These are phyloP conservation scores for Cryptosporidium muris DNA, from an alignment of 169 alveolate genomes.

Conservation along the genomic window DNA sequence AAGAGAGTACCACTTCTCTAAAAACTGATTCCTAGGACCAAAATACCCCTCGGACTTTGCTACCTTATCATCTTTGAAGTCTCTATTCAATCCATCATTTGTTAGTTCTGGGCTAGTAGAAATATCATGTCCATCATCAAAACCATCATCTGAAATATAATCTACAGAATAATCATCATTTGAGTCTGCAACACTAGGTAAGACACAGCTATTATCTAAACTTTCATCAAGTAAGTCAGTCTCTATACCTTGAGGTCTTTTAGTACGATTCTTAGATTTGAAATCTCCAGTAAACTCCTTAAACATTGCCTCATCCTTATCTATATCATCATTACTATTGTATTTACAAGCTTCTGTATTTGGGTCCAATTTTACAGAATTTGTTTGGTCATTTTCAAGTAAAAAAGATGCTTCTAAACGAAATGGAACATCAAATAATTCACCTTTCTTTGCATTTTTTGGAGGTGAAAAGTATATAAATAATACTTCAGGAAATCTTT, in stretches of 20 bases:
- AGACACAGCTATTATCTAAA: neutral
- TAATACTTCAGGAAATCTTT: constrained; percentile 86
- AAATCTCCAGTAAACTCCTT: neutral
- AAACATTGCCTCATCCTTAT: neutral
- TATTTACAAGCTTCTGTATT: neutral
- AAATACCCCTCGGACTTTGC: constrained; percentile 20
- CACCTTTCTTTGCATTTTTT: constrained; percentile 88
- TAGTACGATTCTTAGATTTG: constrained; percentile 2
- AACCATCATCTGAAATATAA: constrained; percentile 49
- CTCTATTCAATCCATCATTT: constrained; percentile 5
- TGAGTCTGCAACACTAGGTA: neutral
- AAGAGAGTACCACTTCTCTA: constrained; percentile 83
- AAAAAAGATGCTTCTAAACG: constrained; percentile 82
- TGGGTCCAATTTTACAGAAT: neutral
- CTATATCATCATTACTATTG: neutral
- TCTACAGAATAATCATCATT: constrained; percentile 46
- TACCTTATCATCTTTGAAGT: neutral
- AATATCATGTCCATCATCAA: constrained; percentile 21
- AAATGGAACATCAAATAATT: constrained; percentile 87
- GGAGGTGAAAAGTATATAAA: constrained; percentile 85
- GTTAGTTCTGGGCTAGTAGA: constrained; percentile 16
- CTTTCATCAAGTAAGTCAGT: neutral
- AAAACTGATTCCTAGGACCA: constrained; percentile 37
- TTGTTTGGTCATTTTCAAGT: constrained; percentile 42
- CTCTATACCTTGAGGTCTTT: constrained; percentile 6